These are phyloP conservation scores for Scenedesmus sp. DNA, from an alignment of 163 green algal species.

Conservation along the genomic window DNA sequence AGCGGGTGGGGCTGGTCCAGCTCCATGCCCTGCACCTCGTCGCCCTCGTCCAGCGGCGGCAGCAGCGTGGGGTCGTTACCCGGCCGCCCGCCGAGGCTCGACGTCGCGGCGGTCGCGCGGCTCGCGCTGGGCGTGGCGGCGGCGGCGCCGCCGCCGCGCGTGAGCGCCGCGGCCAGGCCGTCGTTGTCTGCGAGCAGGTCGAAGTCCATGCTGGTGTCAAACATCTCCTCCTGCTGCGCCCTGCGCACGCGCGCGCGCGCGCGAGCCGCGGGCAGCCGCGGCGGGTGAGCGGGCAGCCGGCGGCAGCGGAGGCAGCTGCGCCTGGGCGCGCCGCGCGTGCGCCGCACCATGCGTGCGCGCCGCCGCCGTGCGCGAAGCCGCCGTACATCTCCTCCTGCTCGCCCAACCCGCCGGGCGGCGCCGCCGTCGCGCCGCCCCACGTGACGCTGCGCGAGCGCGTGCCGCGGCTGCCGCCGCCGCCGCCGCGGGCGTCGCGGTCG, in stretches of 20 bases:
- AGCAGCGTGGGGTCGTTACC: not conserved
- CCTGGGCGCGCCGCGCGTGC: too few species aligned
- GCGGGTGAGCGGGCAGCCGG: too few species aligned
- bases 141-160: not conserved
- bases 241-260: not conserved
- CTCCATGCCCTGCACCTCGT: not conserved
- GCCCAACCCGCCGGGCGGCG: not conserved
- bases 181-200: conserved; percentile 26
- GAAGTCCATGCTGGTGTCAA: conserved; percentile 37
- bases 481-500: too few species aligned
- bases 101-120: not conserved
- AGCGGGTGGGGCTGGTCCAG: too few species aligned
- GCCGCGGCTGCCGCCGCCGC: not conserved
- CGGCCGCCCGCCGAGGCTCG: not conserved
- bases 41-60: not conserved
- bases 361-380: too few species aligned
- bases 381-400: conserved; percentile 25
- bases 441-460: conserved; percentile 1
- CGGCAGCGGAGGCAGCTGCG: too few species aligned
- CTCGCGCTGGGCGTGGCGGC: not conserved
- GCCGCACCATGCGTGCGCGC: too few species aligned
- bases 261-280: too few species aligned
- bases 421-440: conserved; percentile 12
- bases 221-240: conserved; percentile 47
- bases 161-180: not conserved